phyloP scores from a whole-genome alignment of 352 stramenopile species.

The Phytophthora pinifolia region DNA sequence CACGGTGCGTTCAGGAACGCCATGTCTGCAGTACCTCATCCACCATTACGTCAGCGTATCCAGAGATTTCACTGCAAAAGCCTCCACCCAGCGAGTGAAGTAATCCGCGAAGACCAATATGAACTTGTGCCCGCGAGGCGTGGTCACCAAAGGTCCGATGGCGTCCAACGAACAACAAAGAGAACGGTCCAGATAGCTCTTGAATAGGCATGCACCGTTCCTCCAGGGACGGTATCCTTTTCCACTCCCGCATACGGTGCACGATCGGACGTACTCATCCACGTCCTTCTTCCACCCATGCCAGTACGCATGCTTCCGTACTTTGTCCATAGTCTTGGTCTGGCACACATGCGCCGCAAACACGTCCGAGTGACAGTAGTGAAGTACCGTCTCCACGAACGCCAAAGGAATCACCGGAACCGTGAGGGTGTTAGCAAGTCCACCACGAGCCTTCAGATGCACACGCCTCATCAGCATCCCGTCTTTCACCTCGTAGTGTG shows the following conservation, averaged over 20 bases:
- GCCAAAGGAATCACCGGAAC: neutral
- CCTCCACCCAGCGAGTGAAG: neutral
- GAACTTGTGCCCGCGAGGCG: too few species aligned
- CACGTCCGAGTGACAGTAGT: conserved; percentile 2
- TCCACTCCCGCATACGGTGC: neutral
- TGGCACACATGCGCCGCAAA: neutral
- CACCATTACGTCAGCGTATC: neutral
- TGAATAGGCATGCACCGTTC: neutral
- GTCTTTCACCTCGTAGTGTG: neutral
- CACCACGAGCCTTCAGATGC: neutral
- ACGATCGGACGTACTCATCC: neutral
- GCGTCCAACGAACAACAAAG: neutral
- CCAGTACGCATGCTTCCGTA: neutral
- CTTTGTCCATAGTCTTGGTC: neutral
- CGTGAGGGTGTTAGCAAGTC: neutral
- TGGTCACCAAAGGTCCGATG: neutral
- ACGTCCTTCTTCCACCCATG: neutral
- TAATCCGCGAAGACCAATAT: neutral
- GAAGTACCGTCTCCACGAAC: conserved; percentile 4
- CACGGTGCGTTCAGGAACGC: neutral
- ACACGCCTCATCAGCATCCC: neutral
- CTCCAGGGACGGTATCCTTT: conserved; percentile 2
- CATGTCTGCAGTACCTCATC: neutral
- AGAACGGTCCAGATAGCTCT: neutral
- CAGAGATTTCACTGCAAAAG: neutral